Base-by-base conservation (phyloP, 495 filamentous ascomycete species). In the Aspergillus nidulans region DNA sequence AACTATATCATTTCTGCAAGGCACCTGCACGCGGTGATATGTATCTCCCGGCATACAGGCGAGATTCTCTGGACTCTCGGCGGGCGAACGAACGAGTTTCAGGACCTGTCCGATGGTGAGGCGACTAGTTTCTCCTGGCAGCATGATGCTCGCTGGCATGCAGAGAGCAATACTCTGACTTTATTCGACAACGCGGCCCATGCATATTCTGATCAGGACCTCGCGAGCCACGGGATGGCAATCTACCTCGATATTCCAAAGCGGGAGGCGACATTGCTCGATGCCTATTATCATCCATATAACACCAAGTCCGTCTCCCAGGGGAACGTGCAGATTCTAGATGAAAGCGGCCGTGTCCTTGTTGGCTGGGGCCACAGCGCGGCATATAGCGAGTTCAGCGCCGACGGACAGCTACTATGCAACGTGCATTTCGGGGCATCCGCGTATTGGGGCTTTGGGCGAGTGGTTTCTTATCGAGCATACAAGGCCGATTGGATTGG, bases 351-450 rank as follows among this genome's bases (percentile, higher is more conserved):
- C 1, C 80, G 83, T 36, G 71, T 77, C 7, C 63, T 85, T 12
- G 73, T 85, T 13, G 81, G 78, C 49, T 85, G 81, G 81, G 82
- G 81, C 7, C 78, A 79, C 36, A 73, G 73, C 34, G 75, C 79
- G 0, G 76, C 76, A 6, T 73, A 78, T 50, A 84, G 77, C 1
- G 82, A 87, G 56, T 85, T 77, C 60, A 73, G 69, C 0, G 53
- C 66, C 0, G 69, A 81, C 18, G 83, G 84, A 0, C 70, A 73
- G 8, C 56, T 77, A 10, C 55, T 81, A 4, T 82, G 80, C 55
- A 63, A 75, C 46, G 62, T 68, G 13, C 70, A 71, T 49, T 72
- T 71, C 40, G 68, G 66, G 7, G 68, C 72, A 1, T 69, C 66
- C 19, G 67, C 63, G 6, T 75, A 67, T 16, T 75, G 72, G 53